Evolutionary conservation across 768 basidiomycete species (phyloP).

Genomic region (Lactarius vividus): DNA sequence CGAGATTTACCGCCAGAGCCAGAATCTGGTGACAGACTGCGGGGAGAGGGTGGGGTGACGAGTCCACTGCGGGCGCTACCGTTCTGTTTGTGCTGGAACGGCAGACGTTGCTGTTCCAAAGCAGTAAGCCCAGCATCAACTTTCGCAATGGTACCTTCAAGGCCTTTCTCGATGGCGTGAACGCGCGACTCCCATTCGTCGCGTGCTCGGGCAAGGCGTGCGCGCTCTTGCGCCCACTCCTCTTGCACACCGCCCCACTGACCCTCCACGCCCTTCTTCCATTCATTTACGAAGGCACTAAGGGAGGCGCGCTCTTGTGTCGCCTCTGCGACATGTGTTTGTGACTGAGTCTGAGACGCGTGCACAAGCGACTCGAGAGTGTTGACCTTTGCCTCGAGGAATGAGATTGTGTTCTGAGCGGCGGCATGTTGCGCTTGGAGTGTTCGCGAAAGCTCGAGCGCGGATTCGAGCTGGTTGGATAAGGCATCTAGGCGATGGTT

Average conservation of each 20-base stretch:
- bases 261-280: slow-evolving; percentile 78
- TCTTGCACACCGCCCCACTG: slow-evolving; percentile 76
- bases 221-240: slow-evolving; percentile 80
- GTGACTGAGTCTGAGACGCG: slow-evolving; percentile 42
- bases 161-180: slow-evolving; percentile 49
- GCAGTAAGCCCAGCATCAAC: slow-evolving; percentile 37
- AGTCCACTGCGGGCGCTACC: slow-evolving; percentile 47
- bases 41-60: slow-evolving; percentile 74
- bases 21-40: slow-evolving; percentile 67
- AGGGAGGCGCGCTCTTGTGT: slow-evolving; percentile 48
- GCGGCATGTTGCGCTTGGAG: slow-evolving; percentile 76
- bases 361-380: slow-evolving; percentile 68
- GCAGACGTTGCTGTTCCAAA: slow-evolving; percentile 36
- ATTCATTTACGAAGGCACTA: slow-evolving; percentile 57
- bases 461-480: slow-evolving; percentile 70
- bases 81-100: slow-evolving; percentile 30
- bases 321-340: slow-evolving; percentile 36
- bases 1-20: slow-evolving; percentile 25
- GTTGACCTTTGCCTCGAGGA: slow-evolving; percentile 65
- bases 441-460: slow-evolving; percentile 66
- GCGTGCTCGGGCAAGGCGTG: slow-evolving; percentile 65
- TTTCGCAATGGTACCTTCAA: slow-evolving; percentile 46
- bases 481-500: slow-evolving; percentile 59
- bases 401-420: slow-evolving; percentile 71
- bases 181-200: slow-evolving; percentile 78